phyloP scores from a whole-genome alignment of 179 eudicot species.

The Silene vulgaris region DNA sequence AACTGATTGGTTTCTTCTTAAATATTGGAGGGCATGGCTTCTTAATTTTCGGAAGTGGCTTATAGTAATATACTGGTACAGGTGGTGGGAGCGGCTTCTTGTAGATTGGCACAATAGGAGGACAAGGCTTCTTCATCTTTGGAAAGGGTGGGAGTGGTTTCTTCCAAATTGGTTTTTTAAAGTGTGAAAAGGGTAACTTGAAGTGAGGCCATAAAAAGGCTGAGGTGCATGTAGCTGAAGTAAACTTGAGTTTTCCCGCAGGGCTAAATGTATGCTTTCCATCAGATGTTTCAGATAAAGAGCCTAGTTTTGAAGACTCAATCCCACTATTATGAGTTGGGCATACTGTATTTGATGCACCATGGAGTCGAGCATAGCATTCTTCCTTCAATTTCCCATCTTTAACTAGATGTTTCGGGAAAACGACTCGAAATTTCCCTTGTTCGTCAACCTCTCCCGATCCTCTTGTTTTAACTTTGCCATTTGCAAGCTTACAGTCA shows the following conservation, averaged over 20 bases:
- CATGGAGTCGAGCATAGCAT: constrained; percentile 68
- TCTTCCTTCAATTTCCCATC: constrained; percentile 44
- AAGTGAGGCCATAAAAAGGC: constrained; percentile 58
- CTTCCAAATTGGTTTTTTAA: constrained; percentile 20
- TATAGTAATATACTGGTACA: constrained; percentile 17
- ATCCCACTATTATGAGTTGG: constrained; percentile 35
- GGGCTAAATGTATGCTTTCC: constrained; percentile 39
- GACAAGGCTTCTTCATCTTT: constrained; percentile 14
- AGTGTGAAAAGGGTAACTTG: constrained; percentile 22
- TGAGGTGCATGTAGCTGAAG: constrained; percentile 57
- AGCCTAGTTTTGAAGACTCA: constrained; percentile 37
- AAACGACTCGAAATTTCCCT: constrained; percentile 50
- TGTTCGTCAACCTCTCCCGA: constrained; percentile 45
- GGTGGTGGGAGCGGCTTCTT: constrained; percentile 32
- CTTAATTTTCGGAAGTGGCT: neutral
- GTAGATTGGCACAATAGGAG: constrained; percentile 15
- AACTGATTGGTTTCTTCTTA: constrained; percentile 7
- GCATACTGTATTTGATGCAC: constrained; percentile 53
- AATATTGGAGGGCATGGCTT: constrained; percentile 12
- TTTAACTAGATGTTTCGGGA: constrained; percentile 38
- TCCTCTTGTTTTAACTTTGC: constrained; percentile 48
- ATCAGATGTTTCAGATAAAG: constrained; percentile 28
- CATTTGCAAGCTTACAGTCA: constrained; percentile 56
- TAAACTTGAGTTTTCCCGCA: constrained; percentile 44
- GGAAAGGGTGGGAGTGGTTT: constrained; percentile 24